Evolutionary conservation across 352 stramenopile genomes (phyloP), one percentile per base, ranked within the genome.

Genomic region (Phytophthora multivora): DNA sequence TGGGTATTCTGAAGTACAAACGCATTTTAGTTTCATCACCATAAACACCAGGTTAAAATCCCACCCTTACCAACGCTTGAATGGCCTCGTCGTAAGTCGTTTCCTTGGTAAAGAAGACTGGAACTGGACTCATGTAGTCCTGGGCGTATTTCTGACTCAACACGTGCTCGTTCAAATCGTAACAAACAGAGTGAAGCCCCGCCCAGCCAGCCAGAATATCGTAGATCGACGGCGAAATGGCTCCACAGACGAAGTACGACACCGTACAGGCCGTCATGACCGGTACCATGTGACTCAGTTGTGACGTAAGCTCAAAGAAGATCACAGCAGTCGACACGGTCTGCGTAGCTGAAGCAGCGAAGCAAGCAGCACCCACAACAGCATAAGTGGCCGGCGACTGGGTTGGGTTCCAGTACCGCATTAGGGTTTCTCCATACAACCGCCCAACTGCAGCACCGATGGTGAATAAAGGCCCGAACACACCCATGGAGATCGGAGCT

Each of bases 321-420:
- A 95, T 93, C 23, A 95, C 84, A 0, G 84, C 81, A 0, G 86
- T 95, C 0, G 86, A 97, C 13, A 98, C 87, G 0, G 93, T 96
- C 43, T 95, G 74, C 3, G 95, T 98, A 10, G 93, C 92, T 6
- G 90, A 96, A 2, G 91, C 90, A 1, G 91, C 75, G 61, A 98
- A 97, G 57, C 89, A 93, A 13, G 93, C 93, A 3, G 94, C 95
- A 0, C 93, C 95, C 13, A 98, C 91, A 13, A 98, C 83, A 0
- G 93, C 89, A 42, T 97, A 98, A 16, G 86, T 91, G 0, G 85
- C 84, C 11, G 85, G 83, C 0, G 83, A 91, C 51, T 93, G 83
- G 2, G 77, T 82, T 15, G 83, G 80, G 39, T 77, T 91, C 77
- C 84, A 92, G 57, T 90, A 88, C 40, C 79, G 84, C 71, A 90